Conservation (phyloP, 1,284 basidiomycete species). For the Lignosus rhinocerotis region DNA sequence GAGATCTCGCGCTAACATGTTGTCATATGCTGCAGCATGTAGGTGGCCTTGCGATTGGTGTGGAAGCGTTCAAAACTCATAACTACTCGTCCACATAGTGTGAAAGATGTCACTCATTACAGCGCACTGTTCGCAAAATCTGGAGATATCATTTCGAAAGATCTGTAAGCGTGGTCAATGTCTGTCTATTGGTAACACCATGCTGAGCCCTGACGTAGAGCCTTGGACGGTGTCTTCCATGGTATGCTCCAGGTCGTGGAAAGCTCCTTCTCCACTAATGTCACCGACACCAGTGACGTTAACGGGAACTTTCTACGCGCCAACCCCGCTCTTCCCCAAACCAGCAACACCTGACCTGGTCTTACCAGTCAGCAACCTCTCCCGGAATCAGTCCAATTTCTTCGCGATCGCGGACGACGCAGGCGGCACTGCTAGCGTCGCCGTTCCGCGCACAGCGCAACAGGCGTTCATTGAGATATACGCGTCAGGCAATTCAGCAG, state of each 20-base stretch:
- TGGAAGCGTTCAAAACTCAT: conserved; percentile 20
- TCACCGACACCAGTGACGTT: conserved; percentile 10
- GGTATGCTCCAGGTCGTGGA: conserved; percentile 2
- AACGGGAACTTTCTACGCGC: conserved; percentile 64
- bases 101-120: conserved; percentile 72
- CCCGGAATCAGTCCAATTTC: conserved; percentile 34
- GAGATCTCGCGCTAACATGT: not conserved
- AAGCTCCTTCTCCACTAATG: not conserved
- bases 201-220: not conserved
- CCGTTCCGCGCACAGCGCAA: conserved; percentile 62
- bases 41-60: not conserved
- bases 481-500: conserved; percentile 66
- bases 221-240: conserved; percentile 16
- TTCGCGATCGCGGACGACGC: conserved; percentile 39
- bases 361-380: conserved; percentile 51
- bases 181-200: too few species aligned
- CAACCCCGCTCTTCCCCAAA: conserved; percentile 47
- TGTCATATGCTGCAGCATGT: conserved; percentile 1
- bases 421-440: conserved; percentile 42
- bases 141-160: conserved; percentile 56
- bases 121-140: conserved; percentile 61
- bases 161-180: conserved; percentile 29
- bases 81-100: not conserved
- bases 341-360: conserved; percentile 59
- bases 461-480: conserved; percentile 66